These are phyloP conservation scores for Ilex aquifolium DNA, from an alignment of 257 asterid species.

Conservation along the genomic window DNA sequence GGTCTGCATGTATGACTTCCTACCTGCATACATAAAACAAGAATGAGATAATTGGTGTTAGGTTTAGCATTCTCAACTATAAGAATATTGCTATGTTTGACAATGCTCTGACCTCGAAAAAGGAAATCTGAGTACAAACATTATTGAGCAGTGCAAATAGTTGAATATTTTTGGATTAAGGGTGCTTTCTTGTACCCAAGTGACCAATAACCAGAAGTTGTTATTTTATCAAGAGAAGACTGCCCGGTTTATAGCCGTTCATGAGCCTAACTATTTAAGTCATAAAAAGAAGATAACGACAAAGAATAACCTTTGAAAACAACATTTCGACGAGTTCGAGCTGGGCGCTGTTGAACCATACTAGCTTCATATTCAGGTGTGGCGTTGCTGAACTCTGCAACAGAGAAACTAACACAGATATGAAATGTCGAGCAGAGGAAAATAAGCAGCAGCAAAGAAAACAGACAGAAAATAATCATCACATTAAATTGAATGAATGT, in stretches of 20 bases:
- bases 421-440: not conserved
- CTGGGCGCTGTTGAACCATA: constrained; percentile 4
- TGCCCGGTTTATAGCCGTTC: not conserved
- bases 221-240: not conserved
- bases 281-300: not conserved
- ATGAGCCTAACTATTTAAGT: not conserved
- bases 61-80: not conserved
- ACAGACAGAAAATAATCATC: not conserved
- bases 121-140: not conserved
- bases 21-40: constrained; percentile 16
- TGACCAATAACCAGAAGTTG: not conserved
- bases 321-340: constrained; percentile 1
- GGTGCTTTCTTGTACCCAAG: not conserved
- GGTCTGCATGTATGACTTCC: constrained; percentile 12
- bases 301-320: constrained; percentile 18
- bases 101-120: not conserved
- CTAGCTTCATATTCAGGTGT: constrained; percentile 7
- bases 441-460: not conserved
- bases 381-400: constrained; percentile 2
- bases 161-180: not conserved
- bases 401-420: not conserved
- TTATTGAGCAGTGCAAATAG: too few species aligned
- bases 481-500: too few species aligned
- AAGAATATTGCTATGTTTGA: not conserved
- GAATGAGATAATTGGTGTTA: not conserved